A percentile compares a stretch with the other conserved stretches of the same genome.
phyloP scores from a whole-genome alignment of 148 eudicot species.

The Rhododendron ferrugineum region DNA sequence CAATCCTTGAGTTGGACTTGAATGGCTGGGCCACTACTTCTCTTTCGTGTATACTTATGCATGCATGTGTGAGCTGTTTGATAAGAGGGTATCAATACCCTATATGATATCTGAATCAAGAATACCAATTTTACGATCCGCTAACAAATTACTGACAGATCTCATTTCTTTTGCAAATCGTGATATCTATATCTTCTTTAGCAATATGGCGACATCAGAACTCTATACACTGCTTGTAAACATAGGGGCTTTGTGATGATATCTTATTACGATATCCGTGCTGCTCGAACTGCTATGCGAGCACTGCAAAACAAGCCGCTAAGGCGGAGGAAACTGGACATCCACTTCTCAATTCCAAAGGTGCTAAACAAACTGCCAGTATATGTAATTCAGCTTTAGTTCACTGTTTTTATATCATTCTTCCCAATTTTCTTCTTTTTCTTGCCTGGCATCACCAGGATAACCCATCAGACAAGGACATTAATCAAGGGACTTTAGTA shows the following conservation, averaged over 20 bases:
- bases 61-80: not conserved
- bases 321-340: constrained; percentile 83
- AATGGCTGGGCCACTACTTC: not conserved
- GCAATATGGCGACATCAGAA: constrained; percentile 96
- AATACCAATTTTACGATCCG: not conserved
- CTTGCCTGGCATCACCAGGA: constrained; percentile 35
- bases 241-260: constrained; percentile 98
- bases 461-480: constrained; percentile 91
- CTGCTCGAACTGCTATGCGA: constrained; percentile 88
- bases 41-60: not conserved
- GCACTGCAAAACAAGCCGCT: constrained; percentile 79
- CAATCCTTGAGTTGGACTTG: not conserved
- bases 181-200: constrained; percentile 18
- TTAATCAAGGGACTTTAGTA: constrained; percentile 91
- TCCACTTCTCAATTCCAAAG: constrained; percentile 98
- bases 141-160: not conserved
- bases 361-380: constrained; percentile 19
- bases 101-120: not conserved
- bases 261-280: constrained; percentile 90
- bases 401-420: not conserved
- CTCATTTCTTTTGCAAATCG: not conserved
- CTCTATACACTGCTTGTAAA: constrained; percentile 87
- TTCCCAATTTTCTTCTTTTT: not conserved
- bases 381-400: not conserved
- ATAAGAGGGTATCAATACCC: not conserved